Base-by-base conservation (phyloP, 257 asterid genomes). In the Plantago ovata region DNA sequence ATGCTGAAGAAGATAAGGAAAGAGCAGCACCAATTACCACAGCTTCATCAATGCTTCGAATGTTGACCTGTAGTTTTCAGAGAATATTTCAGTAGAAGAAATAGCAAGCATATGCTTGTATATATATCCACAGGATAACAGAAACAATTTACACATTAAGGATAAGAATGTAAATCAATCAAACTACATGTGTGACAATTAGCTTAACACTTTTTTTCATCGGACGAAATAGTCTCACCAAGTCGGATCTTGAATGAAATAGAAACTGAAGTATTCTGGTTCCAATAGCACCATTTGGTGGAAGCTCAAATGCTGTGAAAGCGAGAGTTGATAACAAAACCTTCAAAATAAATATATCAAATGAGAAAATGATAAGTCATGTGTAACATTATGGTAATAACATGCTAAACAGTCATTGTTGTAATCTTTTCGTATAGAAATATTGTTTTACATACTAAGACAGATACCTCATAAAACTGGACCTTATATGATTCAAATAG, bases 1-100 rank as follows among this genome's bases (percentile, higher is more conserved):
- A 93, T 69, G 97, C 97, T 56, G 99, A 93, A 53, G 99, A 93
- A 63, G 99, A 93, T 70, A 93, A 70, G 53, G 99, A 93, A 52
- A 93, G 94, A 61, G 99, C 95, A 62, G 97, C 97, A 68, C 99
- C 97, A 71, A 93, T 93, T 54, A 93, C 99, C 77, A 93, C 84
- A 40, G 99, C 97, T 82, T 93, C 99, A 43, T 93, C 99, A 62
- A 93, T 66, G 63, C 96, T 93, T 82, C 98, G 89, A 76, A 93
- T 93, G 76, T 93, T 93, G 66, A 93, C 99, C 98, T 88, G 66
- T 67, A 72, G 39, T 56, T 62, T 64, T 53, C 39, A 33, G 28
- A 36, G 49, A 53, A 63, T 22, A 53, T 57, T 47, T 60, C 43
- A 13, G 10, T 32, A 2, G 20, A 18, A 53, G 41, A 32, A 33